phyloP scores from a whole-genome alignment of 495 filamentous ascomycete genomes.

The Talaromyces wortmannii region DNA sequence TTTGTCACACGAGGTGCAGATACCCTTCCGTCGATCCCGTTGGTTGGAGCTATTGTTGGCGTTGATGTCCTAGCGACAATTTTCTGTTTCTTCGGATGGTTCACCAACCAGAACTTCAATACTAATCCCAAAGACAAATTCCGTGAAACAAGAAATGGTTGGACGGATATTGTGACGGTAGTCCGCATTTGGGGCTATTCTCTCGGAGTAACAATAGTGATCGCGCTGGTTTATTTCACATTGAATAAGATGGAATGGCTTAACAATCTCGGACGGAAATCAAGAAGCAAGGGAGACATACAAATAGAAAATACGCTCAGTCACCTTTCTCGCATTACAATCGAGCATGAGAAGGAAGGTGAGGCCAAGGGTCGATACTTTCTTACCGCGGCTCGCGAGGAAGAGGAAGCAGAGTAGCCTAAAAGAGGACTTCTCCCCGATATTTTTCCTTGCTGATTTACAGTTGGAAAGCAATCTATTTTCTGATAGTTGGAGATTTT shows the following conservation, averaged over 20 bases:
- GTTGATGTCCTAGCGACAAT: slow-evolving; percentile 61
- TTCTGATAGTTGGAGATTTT: too few relatives aligned
- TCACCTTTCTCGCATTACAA: slow-evolving; percentile 58
- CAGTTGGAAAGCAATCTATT: too few relatives aligned
- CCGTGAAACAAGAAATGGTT: slow-evolving; percentile 48
- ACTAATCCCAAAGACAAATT: slow-evolving; percentile 32
- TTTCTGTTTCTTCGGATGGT: slow-evolving; percentile 69
- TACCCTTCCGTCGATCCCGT: slow-evolving; percentile 61
- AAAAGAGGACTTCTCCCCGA: too few relatives aligned
- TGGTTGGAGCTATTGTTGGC: slow-evolving; percentile 59
- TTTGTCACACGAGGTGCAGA: slow-evolving; percentile 64
- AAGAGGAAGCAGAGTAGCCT: slow-evolving; percentile 22
- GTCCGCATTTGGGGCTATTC: slow-evolving; percentile 73
- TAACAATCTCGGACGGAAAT: slow-evolving; percentile 64
- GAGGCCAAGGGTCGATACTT: slow-evolving; percentile 28
- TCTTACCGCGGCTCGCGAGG: slow-evolving; percentile 33
- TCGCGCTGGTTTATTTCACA: slow-evolving; percentile 68
- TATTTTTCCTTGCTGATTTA: too few relatives aligned
- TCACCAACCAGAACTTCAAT: slow-evolving; percentile 43
- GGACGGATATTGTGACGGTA: slow-evolving; percentile 68
- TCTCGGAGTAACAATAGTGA: slow-evolving; percentile 66
- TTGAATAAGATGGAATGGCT: slow-evolving; percentile 62
- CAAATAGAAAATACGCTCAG: slow-evolving; percentile 70
- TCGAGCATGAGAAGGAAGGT: slow-evolving; percentile 59
- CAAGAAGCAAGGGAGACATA: slow-evolving; percentile 59